Evolutionary conservation across 192 early-diverging fungal species (phyloP), one percentile per base, ranked within the genome.

Genomic region (Entomortierella lignicola): DNA sequence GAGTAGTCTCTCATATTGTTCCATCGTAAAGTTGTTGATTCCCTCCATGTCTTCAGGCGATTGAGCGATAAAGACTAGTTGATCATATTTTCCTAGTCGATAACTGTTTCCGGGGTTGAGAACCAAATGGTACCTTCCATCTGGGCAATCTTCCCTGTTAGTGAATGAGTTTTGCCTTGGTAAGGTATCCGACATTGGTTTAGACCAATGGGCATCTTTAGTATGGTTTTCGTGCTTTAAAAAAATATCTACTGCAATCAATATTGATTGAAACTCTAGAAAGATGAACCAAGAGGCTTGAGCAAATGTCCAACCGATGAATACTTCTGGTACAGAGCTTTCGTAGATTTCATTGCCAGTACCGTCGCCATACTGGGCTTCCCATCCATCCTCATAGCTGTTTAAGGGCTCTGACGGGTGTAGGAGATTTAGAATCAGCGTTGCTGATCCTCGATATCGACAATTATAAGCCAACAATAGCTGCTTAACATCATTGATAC

Each of bases 291-390:
- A 91, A 2, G 91, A 75, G 12, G 83, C 86, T n/a, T 87, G 83
- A 17, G 81, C 77, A 71, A 93, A 93, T 25, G 77, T 71, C 48
- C 85, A 68, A 2, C 91, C 90, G n/a, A 85, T 81, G 53, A 93
- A 87, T 25, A 84, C 69, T 4, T 81, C 59, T 43, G 88, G 85
- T n/a, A 89, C 71, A 1, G 79, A 70, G 30, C 72, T 72, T 6
- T 80, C 77, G 60, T 90, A 91, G 2, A 92, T 63, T 64, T 93
- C 89, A 62, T 92, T 92, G 39, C 87, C 87, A 4, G 82, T 85
- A 0, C 91, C 91, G 60, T 93, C 92, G 29, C 87, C 90, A 60
- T 92, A 93, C 48, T 91, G 89, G 8, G 90, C 87, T 56, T 87
- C 75, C 92, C 92, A 93, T 0, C 87, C 83, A 42, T 88, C 83